Evolutionary conservation across 371 early-diverging fungal species (phyloP).

Genomic region (Mortierella sp.): DNA sequence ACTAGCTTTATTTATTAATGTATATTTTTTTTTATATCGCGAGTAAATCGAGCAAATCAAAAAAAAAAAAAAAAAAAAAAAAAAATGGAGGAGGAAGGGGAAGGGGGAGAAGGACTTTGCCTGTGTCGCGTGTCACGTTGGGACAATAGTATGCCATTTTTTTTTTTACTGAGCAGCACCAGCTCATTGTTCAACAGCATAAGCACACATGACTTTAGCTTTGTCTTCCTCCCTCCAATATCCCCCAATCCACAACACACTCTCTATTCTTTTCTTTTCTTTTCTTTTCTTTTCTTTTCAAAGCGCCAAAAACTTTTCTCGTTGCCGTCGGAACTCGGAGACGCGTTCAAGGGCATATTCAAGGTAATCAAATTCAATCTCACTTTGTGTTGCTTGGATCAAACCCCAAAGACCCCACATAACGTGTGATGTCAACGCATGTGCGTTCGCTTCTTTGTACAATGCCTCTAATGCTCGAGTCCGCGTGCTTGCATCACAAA

Average conservation of each 20-base stretch:
- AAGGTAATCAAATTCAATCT: slow-evolving; percentile 88
- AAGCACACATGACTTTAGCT: not conserved
- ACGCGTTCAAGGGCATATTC: slow-evolving; percentile 75
- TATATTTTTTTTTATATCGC: not conserved
- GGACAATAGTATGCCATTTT: not conserved
- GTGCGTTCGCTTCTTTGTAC: slow-evolving; percentile 54
- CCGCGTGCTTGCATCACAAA: slow-evolving; percentile 38
- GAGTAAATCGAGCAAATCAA: not conserved
- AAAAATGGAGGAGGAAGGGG: not conserved
- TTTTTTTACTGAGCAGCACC: too few species aligned
- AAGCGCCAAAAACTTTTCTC: slow-evolving; percentile 40
- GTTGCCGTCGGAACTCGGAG: slow-evolving; percentile 42
- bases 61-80: not conserved
- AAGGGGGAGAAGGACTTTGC: not conserved
- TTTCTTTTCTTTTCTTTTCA: slow-evolving; percentile 4
- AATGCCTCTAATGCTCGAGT: slow-evolving; percentile 42
- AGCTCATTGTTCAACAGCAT: not conserved
- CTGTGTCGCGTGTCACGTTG: not conserved
- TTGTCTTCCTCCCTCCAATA: not conserved
- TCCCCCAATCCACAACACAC: not conserved
- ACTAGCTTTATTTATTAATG: not conserved
- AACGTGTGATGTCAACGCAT: slow-evolving; percentile 74
- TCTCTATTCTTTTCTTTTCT: not conserved
- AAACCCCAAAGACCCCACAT: slow-evolving; percentile 90
- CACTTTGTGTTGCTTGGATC: slow-evolving; percentile 78